A percentile compares a stretch with the other conserved stretches of the same genome.
Evolutionary conservation across 805 yeast genomes (phyloP).

Genomic region (Candida chilensis): DNA sequence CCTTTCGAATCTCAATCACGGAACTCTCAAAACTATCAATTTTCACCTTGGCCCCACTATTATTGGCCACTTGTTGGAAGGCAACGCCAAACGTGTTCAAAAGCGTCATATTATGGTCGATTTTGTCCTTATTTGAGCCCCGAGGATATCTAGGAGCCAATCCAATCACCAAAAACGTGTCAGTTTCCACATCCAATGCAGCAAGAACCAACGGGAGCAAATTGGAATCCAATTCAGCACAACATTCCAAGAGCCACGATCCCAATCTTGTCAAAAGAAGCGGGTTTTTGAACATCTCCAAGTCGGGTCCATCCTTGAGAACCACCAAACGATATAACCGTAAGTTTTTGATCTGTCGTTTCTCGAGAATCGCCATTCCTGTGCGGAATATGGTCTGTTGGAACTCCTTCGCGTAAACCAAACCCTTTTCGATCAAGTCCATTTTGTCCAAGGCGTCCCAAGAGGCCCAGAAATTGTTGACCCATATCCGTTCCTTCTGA

Average conservation of each 20-base stretch:
- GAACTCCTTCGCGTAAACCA: slow-evolving; percentile 73
- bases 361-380: slow-evolving; percentile 84
- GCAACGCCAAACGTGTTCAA: slow-evolving; percentile 84
- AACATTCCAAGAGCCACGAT: slow-evolving; percentile 83
- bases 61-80: slow-evolving; percentile 78
- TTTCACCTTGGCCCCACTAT: slow-evolving; percentile 80
- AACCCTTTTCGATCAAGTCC: slow-evolving; percentile 55
- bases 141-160: slow-evolving; percentile 73
- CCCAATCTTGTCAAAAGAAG: slow-evolving; percentile 78
- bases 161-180: slow-evolving; percentile 83
- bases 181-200: slow-evolving; percentile 60
- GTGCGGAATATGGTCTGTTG: slow-evolving; percentile 82
- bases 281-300: slow-evolving; percentile 75
- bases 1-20: slow-evolving; percentile 81
- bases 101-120: slow-evolving; percentile 33
- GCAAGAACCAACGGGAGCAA: slow-evolving; percentile 82
- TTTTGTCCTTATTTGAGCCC: slow-evolving; percentile 24
- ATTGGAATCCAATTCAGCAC: slow-evolving; percentile 66
- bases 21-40: slow-evolving; percentile 95
- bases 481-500: slow-evolving; percentile 56
- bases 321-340: slow-evolving; percentile 81
- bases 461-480: slow-evolving; percentile 57
- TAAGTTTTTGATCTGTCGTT: slow-evolving; percentile 69
- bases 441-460: slow-evolving; percentile 44
- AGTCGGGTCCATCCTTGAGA: slow-evolving; percentile 80